These are phyloP conservation scores for Boletus mariae DNA, from an alignment of 1,284 basidiomycete species.

Conservation along the genomic window DNA sequence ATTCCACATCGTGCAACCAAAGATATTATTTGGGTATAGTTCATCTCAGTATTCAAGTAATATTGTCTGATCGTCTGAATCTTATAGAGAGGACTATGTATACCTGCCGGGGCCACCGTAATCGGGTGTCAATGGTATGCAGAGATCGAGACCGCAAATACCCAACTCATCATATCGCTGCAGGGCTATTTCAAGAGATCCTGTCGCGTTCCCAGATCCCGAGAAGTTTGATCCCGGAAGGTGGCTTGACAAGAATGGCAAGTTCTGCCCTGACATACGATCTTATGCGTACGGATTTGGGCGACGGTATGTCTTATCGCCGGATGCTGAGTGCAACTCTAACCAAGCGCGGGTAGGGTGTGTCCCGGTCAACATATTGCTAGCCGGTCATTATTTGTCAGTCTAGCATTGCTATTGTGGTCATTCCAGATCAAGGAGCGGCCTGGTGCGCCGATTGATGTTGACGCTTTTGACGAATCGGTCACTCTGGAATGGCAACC, in stretches of 20 bases:
- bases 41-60: not conserved
- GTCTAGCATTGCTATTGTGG: slow-evolving; percentile 11
- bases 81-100: slow-evolving; percentile 45
- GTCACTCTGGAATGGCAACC: slow-evolving; percentile 2
- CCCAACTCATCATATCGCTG: not conserved
- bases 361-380: slow-evolving; percentile 18
- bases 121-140: slow-evolving; percentile 55
- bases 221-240: slow-evolving; percentile 54
- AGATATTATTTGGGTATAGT: slow-evolving; percentile 52
- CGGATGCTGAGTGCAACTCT: not conserved
- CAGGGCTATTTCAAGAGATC: slow-evolving; percentile 39
- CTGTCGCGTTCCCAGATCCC: slow-evolving; percentile 51
- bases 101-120: slow-evolving; percentile 54
- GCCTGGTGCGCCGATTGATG: slow-evolving; percentile 9
- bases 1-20: slow-evolving; percentile 55
- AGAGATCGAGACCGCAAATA: not conserved
- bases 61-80: not conserved
- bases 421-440: slow-evolving; percentile 11
- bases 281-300: slow-evolving; percentile 58
- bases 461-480: slow-evolving; percentile 3
- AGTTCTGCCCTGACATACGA: slow-evolving; percentile 48
- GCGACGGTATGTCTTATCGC: slow-evolving; percentile 23
- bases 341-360: slow-evolving; percentile 3
- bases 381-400: slow-evolving; percentile 11
- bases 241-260: slow-evolving; percentile 50